A percentile compares a stretch with the other conserved stretches of the same genome.
These are phyloP conservation scores for Diaporthe caulivora DNA, from an alignment of 2,329 filamentous ascomycete genomes.

Conservation along the genomic window DNA sequence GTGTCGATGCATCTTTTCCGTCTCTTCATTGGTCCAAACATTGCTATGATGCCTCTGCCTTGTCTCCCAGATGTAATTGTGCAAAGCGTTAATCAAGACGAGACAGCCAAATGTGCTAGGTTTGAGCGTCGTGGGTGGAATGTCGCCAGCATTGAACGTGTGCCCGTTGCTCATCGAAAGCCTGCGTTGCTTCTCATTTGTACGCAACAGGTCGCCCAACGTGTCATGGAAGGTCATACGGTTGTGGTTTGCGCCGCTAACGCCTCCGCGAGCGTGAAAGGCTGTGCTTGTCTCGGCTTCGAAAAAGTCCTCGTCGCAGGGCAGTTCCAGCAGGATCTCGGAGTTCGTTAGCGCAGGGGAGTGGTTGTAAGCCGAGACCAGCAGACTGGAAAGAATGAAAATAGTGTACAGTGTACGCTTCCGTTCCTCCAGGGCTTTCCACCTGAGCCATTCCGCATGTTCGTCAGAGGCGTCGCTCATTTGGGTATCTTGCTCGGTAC, in stretches of 20 bases:
- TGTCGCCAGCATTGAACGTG: conserved; percentile 59
- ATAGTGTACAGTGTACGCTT: conserved; percentile 94
- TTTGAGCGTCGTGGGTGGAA: conserved; percentile 73
- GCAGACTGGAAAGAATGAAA: conserved; percentile 89
- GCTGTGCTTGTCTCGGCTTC: conserved; percentile 84
- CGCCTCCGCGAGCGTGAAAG: conserved; percentile 84
- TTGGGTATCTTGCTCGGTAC: conserved; percentile 66
- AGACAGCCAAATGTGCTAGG: conserved; percentile 94
- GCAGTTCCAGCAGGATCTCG: conserved; percentile 88
- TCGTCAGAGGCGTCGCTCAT: conserved; percentile 70
- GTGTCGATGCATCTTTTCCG: conserved; percentile 94
- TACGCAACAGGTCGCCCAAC: conserved; percentile 82
- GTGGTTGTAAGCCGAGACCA: conserved; percentile 94
- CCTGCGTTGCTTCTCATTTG: conserved; percentile 75
- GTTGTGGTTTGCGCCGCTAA: conserved; percentile 76
- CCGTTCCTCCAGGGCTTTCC: conserved; percentile 90
- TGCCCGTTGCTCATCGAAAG: conserved; percentile 53
- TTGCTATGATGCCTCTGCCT: conserved; percentile 89
- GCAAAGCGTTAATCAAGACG: conserved; percentile 91
- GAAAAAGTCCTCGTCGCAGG: conserved; percentile 94
- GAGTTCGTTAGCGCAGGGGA: conserved; percentile 92
- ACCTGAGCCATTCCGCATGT: conserved; percentile 85
- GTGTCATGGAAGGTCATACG: conserved; percentile 85
- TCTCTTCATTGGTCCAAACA: conserved; percentile 91
- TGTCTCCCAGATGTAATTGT: conserved; percentile 99